Base-by-base conservation (phyloP, 768 basidiomycete genomes). In the Psilocybe cyanescens region DNA sequence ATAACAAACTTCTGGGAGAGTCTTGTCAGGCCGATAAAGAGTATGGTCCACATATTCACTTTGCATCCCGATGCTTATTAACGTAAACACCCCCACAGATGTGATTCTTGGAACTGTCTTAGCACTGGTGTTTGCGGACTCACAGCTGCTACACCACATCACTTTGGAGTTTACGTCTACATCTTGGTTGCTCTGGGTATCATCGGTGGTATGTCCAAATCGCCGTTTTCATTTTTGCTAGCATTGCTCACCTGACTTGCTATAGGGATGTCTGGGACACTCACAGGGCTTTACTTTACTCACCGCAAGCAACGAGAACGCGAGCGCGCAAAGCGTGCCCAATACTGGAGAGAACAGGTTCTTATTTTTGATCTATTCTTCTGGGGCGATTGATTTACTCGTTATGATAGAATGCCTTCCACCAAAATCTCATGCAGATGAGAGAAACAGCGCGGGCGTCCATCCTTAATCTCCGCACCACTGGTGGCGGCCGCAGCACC, bases 301-400 rank as follows among this genome's bases (percentile, higher is more conserved):
- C 93, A 95, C 67, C 78, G 87, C 41, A 84, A 86, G 65, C 84
- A 90, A 65, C 86, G 94, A 66, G 87, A 88, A 45, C 74, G 79
- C 60, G 92, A 95, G 68, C 88, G 91, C 49, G 88, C 91, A 76
- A 94, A 90, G 74, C 89, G 94, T 65, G 77, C 88, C 46, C 92
- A 94, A 71, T 95, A 95, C 75, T 95, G 94, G 89, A 87, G 88
- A 66, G 94, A 95, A 78, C 93, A 94, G 82, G 89, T 87, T 64
- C n/a, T 50, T 53, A 67, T 14, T 28, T 16, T 28, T n/a, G 6
- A 11, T 52, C 49, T 12, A 16, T 11, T 7, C 50, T 41, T 19
- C 9, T 24, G 16, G 41, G 9, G 48, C 29, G 56, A 41, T 8
- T 60, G 47, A 59, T 30, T 41, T 8, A 31, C 39, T 17, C 28